Evolutionary conservation across 2,329 filamentous ascomycete species (phyloP), one percentile per base, ranked within the genome.

Genomic region (Elsinoe necatrix): DNA sequence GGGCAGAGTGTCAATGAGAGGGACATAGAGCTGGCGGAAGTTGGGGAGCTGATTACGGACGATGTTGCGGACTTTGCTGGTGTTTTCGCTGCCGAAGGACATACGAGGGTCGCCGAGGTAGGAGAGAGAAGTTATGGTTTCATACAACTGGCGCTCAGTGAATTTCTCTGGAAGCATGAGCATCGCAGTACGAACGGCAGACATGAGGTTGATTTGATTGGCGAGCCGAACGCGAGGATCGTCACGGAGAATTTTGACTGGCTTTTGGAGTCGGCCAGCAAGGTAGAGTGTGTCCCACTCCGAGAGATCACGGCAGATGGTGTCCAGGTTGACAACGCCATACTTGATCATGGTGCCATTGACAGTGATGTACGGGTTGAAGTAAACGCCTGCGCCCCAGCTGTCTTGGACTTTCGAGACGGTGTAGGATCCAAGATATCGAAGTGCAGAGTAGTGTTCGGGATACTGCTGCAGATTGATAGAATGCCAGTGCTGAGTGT

Each of bases 291-390:
- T 95, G 61, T 95, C 85, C 93, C 93, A 98, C 58, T 90, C 83
- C 27, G 83, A 86, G 21, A 98, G 80, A 68, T 98, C 93, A 41
- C 79, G 80, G 65, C 89, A 91, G 14, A 98, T 77, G 2, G 91
- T 96, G 67, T 95, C 85, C 62, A 97, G 80, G 66, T 95, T 95
- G 42, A 96, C 95, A 20, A 98, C 93, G 18, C 92, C 93, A 66
- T 98, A 98, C 73, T 98, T 98, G 72, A 98, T 93, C 66, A 97
- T 79, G 60, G 90, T 95, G 39, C 93, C 95, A 65, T 97, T 95
- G 59, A 97, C 85, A 1, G 87, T 92, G 50, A 98, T 83, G 69
- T 92, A 96, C 0, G 93, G 91, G 66, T 98, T 95, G 75, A 96
- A 98, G 73, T 98, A 98, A 37, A 96, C 89, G 5, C 93, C 95